phyloP scores from a whole-genome alignment of 768 basidiomycete species.

The Paxillus ammoniavirescens region DNA sequence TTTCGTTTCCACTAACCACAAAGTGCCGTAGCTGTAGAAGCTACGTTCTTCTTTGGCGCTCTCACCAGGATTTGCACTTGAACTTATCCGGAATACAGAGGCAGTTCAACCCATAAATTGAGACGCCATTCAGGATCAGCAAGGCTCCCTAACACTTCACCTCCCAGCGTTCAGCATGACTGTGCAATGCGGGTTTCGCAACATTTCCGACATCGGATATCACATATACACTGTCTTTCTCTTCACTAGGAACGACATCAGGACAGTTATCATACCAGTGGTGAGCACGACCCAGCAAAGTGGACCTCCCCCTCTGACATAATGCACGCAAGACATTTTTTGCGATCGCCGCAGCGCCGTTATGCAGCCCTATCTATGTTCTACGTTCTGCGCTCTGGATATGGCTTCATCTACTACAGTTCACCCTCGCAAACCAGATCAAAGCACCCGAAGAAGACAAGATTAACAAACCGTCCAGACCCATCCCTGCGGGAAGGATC shows the following conservation, averaged over 20 bases:
- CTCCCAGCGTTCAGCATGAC: too few relatives aligned
- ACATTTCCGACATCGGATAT: not conserved
- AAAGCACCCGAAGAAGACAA: slow-evolving; percentile 38
- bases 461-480: slow-evolving; percentile 41
- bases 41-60: too few relatives aligned
- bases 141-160: too few relatives aligned
- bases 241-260: slow-evolving; percentile 22
- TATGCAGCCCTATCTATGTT: slow-evolving; percentile 7
- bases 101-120: too few relatives aligned
- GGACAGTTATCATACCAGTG: slow-evolving; percentile 16
- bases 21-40: too few relatives aligned
- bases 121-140: too few relatives aligned
- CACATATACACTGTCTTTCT: slow-evolving; percentile 22
- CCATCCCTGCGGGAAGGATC: slow-evolving; percentile 42
- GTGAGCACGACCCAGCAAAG: slow-evolving; percentile 3
- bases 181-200: too few relatives aligned
- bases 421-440: slow-evolving; percentile 40
- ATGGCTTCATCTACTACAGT: slow-evolving; percentile 42
- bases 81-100: too few relatives aligned
- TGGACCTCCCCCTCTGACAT: too few relatives aligned
- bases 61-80: too few relatives aligned
- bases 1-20: too few relatives aligned
- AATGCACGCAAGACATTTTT: slow-evolving; percentile 27
- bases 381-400: slow-evolving; percentile 36
- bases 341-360: slow-evolving; percentile 24